phyloP scores from a whole-genome alignment of 345 rosid species.

The Eucalyptus pumila region DNA sequence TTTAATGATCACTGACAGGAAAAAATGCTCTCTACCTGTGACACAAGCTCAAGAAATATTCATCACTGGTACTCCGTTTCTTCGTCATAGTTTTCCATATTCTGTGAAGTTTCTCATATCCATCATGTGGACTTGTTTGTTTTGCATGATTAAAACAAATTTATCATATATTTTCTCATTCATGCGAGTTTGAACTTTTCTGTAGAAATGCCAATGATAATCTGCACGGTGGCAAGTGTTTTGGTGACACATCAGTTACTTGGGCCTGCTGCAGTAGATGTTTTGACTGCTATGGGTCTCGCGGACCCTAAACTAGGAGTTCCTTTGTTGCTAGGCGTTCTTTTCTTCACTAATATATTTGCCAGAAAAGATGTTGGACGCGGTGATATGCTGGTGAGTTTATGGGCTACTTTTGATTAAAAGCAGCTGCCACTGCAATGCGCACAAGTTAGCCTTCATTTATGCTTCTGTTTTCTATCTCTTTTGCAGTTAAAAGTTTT shows the following conservation, averaged over 20 bases:
- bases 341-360: constrained; percentile 70
- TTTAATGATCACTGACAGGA: constrained; percentile 27
- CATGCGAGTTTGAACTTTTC: neutral
- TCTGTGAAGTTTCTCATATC: neutral
- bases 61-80: constrained; percentile 12
- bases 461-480: neutral
- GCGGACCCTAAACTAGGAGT: constrained; percentile 68
- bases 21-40: constrained; percentile 29
- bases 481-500: constrained; percentile 63
- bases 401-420: neutral
- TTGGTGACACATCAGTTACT: constrained; percentile 59
- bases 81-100: neutral
- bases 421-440: neutral
- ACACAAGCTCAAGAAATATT: constrained; percentile 23
- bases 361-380: constrained; percentile 26
- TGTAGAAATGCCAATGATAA: constrained; percentile 48
- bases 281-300: constrained; percentile 44
- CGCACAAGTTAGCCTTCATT: neutral
- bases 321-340: constrained; percentile 53
- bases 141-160: neutral
- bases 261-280: constrained; percentile 45
- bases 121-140: neutral
- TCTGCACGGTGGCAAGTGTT: constrained; percentile 55
- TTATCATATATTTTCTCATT: neutral
- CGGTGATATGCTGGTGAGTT: constrained; percentile 52